These are phyloP conservation scores for Anisodus tanguticus DNA, from an alignment of 257 asterid genomes.

Conservation along the genomic window DNA sequence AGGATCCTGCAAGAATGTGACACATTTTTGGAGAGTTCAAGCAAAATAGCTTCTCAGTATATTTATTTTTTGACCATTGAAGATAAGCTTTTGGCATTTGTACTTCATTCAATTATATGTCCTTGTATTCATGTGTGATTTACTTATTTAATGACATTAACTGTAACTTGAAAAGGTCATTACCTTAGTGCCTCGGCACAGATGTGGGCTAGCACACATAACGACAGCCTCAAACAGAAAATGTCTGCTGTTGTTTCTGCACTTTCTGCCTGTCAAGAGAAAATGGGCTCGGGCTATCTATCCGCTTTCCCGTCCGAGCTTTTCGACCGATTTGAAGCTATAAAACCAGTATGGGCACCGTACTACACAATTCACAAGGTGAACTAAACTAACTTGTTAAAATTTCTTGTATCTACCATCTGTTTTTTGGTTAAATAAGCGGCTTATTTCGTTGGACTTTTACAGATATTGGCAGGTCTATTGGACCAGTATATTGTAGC, in stretches of 20 bases:
- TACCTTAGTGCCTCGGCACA: constrained; percentile 86
- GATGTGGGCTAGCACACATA: constrained; percentile 89
- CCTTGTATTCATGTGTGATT: not conserved
- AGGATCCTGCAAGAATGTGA: too few species aligned
- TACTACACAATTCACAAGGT: constrained; percentile 96
- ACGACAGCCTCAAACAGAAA: constrained; percentile 58
- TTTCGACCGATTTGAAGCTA: constrained; percentile 75
- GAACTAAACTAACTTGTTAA: not conserved
- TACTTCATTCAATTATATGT: constrained; percentile 1
- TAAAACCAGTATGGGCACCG: constrained; percentile 89
- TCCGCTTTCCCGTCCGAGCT: constrained; percentile 79
- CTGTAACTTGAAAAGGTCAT: constrained; percentile 58
- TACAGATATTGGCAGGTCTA: constrained; percentile 84
- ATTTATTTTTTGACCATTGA: not conserved
- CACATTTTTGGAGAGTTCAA: too few species aligned
- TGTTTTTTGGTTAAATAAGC: not conserved
- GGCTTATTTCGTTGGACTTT: constrained; percentile 10
- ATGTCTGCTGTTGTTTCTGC: constrained; percentile 64
- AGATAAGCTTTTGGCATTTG: not conserved
- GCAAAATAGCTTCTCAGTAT: not conserved
- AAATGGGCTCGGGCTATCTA: constrained; percentile 80
- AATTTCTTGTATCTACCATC: not conserved
- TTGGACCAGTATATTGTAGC: constrained; percentile 76
- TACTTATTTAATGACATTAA: not conserved
- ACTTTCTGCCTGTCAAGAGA: constrained; percentile 63